Conservation (phyloP, 2,329 filamentous ascomycete species). For the Byssochlamys sp. region DNA sequence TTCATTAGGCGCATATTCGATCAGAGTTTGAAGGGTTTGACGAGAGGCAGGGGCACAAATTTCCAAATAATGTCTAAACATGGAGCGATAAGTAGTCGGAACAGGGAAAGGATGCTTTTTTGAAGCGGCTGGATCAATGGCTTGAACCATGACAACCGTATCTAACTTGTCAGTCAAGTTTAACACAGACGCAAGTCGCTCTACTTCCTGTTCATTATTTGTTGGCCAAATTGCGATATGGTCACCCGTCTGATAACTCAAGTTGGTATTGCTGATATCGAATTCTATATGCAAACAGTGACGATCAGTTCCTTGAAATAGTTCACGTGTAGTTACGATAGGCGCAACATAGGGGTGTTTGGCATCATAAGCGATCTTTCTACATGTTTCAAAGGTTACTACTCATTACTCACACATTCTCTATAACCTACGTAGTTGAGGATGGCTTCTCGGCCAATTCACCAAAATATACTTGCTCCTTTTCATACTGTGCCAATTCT, state of each 20-base stretch:
- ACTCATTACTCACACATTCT: too few relatives aligned
- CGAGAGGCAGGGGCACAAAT: background rate
- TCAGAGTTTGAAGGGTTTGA: slow-evolving; percentile 10
- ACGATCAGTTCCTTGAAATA: background rate
- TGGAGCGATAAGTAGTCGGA: background rate
- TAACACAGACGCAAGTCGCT: slow-evolving; percentile 21
- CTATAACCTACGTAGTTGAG: too few relatives aligned
- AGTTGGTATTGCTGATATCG: slow-evolving; percentile 21
- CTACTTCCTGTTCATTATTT: slow-evolving; percentile 30
- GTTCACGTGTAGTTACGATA: background rate
- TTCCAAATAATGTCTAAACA: background rate
- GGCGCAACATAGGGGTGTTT: too few relatives aligned
- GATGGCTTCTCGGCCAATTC: too few relatives aligned
- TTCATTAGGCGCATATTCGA: slow-evolving; percentile 2
- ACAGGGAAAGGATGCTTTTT: background rate
- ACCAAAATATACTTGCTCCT: too few relatives aligned
- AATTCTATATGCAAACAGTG: slow-evolving; percentile 34
- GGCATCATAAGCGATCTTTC: too few relatives aligned
- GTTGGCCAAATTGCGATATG: slow-evolving; percentile 33
- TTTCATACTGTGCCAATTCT: too few relatives aligned
- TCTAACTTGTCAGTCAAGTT: slow-evolving; percentile 16
- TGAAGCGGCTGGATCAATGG: background rate
- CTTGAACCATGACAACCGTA: background rate
- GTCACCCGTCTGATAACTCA: slow-evolving; percentile 34
- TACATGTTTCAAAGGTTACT: too few relatives aligned